Percentiles rank a stretch among this genome's conserved stretches.
Evolutionary conservation across 202 grass and related monocot species (phyloP).

Genomic region (Saccharum hybrid): DNA sequence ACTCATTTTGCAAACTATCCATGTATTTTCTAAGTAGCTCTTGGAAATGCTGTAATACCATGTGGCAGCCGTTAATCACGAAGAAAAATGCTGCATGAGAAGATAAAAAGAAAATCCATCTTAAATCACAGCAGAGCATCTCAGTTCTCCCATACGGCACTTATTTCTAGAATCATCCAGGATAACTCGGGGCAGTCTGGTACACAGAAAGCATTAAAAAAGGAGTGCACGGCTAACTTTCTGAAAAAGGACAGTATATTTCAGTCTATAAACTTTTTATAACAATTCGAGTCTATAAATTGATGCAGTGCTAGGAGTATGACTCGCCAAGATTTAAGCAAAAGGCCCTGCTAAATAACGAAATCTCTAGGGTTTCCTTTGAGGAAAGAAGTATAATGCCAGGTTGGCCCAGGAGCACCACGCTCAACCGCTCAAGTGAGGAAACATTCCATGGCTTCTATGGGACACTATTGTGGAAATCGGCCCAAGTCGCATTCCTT

Average conservation of each 20-base stretch:
- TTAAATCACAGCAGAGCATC: not conserved
- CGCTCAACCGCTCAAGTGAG: not conserved
- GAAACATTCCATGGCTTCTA: slow-evolving; percentile 26
- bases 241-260: slow-evolving; percentile 9
- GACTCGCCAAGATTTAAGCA: slow-evolving; percentile 6
- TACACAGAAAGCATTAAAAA: no score
- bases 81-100: not conserved
- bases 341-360: slow-evolving; percentile 6
- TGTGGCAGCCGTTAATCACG: not conserved
- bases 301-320: slow-evolving; percentile 18
- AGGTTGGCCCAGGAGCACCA: not conserved
- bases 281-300: not conserved
- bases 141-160: not conserved
- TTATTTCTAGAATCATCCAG: not conserved
- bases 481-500: not conserved
- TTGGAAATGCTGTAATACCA: no score
- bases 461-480: slow-evolving; percentile 18
- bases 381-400: not conserved
- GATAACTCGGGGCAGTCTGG: not conserved
- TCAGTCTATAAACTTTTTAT: not conserved
- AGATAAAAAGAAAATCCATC: not conserved
- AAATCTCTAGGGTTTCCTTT: no score
- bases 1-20: no score
- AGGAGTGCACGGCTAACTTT: not conserved
- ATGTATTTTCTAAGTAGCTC: no score